Evolutionary conservation across 2,329 filamentous ascomycete species (phyloP), one percentile per base, ranked within the genome.

Genomic region (Endoconidiophora polonica): DNA sequence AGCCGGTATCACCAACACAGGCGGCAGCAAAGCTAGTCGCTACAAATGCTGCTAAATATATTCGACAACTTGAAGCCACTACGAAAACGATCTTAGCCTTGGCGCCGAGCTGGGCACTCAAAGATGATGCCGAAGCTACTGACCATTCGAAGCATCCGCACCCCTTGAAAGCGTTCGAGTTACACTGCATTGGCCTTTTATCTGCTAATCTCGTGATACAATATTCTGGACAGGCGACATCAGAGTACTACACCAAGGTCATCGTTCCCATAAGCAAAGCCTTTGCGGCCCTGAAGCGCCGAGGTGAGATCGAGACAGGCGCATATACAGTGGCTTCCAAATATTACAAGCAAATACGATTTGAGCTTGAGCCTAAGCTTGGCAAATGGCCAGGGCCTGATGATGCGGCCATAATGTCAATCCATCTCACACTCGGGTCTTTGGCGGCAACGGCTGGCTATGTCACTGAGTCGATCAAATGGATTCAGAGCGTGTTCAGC

Each of bases 81-180:
- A 77, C 80, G 0, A 79, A 83, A 56, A 69, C 70, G 2, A 65
- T 87, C 0, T 65, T 87, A 1, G 73, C 77, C 0, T 63, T 87
- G 1, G 74, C 79, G 24, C 82, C 83, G 1, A 81, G 76, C 57
- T 67, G 82, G n/a, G 77, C 81, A 2, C 66, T 68, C 45, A 72
- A 75, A 7, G 75, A 80, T 39, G 83, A 88, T 57, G 62, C 62
- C 3, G 56, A 68, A 1, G 77, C 77, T 0, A 58, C 63, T 3
- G 73, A 81, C 53, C 62, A 68, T 6, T 68, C 71, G 23, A 61
- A 77, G 5, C 76, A 71, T 53, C 69, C 79, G 3, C 67, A 68
- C 1, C 79, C 83, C 1, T 65, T 70, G 20, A 62, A 67, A 1
- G 74, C 75, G 1, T 71, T 87, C 46, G 71, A 75, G 54, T 61